Percentiles rank a stretch among this genome's conserved stretches.
Evolutionary conservation across 2,329 filamentous ascomycete species (phyloP).

Genomic region (Claviceps maximensis): DNA sequence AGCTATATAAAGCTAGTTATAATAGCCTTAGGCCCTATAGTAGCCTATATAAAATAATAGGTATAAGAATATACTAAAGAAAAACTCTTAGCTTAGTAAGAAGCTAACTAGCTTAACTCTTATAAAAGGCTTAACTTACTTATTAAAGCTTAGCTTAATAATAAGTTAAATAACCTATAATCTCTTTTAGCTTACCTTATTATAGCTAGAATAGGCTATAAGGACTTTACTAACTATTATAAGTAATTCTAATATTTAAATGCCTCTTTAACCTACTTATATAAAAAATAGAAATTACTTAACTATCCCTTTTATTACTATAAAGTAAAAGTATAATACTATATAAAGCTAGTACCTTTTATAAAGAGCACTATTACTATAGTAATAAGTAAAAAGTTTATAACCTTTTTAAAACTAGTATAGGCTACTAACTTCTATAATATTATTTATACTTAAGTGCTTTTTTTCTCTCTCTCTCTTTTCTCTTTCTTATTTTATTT

Average conservation of each 20-base stretch:
- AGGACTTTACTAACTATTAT: background rate
- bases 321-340: background rate
- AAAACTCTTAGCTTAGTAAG: background rate
- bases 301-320: background rate
- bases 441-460: background rate
- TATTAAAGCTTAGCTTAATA: background rate
- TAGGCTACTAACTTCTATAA: background rate
- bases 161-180: background rate
- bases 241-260: background rate
- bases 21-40: background rate
- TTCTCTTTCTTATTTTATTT: background rate
- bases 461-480: background rate
- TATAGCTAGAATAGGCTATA: too few species aligned
- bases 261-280: background rate
- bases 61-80: background rate
- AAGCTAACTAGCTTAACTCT: background rate
- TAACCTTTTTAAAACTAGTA: background rate
- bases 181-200: background rate
- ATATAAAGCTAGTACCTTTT: background rate
- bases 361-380: background rate
- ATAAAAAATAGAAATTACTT: background rate
- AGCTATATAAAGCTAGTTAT: background rate
- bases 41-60: background rate
- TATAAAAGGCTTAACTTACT: background rate
- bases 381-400: background rate